Evolutionary conservation across 768 basidiomycete species (phyloP), one percentile per base, ranked within the genome.

Genomic region (Serendipita sp.): DNA sequence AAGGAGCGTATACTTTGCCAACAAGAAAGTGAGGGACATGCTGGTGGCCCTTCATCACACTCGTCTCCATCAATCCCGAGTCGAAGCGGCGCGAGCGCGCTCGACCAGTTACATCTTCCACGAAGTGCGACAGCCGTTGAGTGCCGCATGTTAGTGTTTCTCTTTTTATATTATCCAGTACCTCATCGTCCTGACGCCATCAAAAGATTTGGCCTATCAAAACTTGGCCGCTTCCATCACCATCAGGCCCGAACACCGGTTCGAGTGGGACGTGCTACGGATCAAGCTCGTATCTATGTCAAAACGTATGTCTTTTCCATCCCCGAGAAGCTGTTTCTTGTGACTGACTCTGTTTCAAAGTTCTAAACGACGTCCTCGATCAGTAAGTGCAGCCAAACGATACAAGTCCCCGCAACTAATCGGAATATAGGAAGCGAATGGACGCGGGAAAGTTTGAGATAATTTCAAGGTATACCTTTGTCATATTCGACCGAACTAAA

Each of bases 391-490:
- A 60, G 4, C 8, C 2, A 36, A 28, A 64, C 15, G 47, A 63
- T 47, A 41, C 44, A 51, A 3, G 7, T 3, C 52, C n/a, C 38
- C 7, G 16, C 60, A 30, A 66, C 65, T 62, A 15, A 47, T 23
- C 4, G 16, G 44, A 23, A 15, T 48, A 41, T 86, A 69, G 68
- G 36, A 68, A 70, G 18, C 71, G 74, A 15, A 74, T 73, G 88
- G 90, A 93, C 69, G 87, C 86, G 65, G 89, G 89, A 2, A 82
- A 84, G 63, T 95, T 96, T 68, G 71, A 73, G 0, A 75, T 74
- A 67, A 75, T 76, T 11, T 69, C 73, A 1, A 74, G 48, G 48
- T 52, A n/a, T 32, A 8, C n/a, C 18, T 23, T 32, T 18, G n/a
- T 32, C 18, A 8, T 52, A 34, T 8, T 16, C 18, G 16, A 7